Evolutionary conservation across 2,329 filamentous ascomycete species (phyloP).

Genomic region (Thelonectria olida): DNA sequence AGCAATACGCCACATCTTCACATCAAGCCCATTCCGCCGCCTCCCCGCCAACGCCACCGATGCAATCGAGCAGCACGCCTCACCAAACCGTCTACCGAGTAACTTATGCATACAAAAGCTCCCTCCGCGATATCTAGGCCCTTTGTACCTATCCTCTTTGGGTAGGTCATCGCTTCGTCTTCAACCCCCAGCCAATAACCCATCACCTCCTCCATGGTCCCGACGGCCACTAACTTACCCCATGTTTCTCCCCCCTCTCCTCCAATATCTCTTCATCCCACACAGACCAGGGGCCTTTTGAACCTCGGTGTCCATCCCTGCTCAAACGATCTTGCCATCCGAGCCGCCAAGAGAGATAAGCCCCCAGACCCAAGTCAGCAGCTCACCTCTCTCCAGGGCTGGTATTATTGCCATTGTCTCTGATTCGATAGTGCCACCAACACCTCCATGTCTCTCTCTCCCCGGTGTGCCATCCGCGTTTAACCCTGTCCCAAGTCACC

Average conservation of each 20-base stretch:
- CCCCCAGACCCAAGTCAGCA: background rate
- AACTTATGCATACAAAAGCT: background rate
- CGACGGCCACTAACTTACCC: background rate
- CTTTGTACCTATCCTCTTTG: background rate
- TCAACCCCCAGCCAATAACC: background rate
- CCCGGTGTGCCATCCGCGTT: background rate
- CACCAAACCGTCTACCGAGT: background rate
- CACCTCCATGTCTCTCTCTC: background rate
- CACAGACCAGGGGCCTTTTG: background rate
- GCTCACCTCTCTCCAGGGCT: background rate
- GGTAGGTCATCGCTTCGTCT: background rate
- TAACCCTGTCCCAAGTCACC: background rate
- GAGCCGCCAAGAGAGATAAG: constrained; percentile 9
- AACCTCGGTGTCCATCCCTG: constrained; percentile 4
- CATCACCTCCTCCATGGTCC: no score
- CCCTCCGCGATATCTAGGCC: background rate
- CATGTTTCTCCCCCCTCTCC: background rate
- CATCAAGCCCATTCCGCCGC: background rate
- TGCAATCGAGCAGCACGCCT: background rate
- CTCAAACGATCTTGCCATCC: constrained; percentile 1
- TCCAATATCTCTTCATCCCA: background rate
- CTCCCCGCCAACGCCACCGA: constrained; percentile 11
- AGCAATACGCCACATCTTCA: constrained; percentile 5
- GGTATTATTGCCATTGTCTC: background rate
- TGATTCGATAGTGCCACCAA: background rate